These are phyloP conservation scores for Nematodospora anomalae DNA, from an alignment of 1,139 yeast genomes.

Conservation along the genomic window DNA sequence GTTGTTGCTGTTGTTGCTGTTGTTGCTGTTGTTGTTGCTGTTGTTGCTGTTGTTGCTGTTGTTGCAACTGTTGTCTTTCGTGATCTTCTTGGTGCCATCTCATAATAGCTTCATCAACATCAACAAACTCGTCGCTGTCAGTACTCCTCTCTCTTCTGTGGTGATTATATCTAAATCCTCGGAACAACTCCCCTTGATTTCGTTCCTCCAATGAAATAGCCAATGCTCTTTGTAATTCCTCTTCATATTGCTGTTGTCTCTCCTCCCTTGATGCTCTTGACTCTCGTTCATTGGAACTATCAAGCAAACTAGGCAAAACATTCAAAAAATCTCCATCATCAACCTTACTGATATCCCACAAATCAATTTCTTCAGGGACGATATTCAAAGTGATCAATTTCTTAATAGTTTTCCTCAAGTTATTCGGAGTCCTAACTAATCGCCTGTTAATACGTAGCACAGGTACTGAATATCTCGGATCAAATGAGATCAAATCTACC, in stretches of 20 bases:
- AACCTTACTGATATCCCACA: slow-evolving; percentile 39
- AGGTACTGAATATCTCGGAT: slow-evolving; percentile 38
- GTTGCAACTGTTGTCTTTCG: background rate
- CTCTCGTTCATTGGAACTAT: slow-evolving; percentile 7
- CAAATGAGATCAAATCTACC: slow-evolving; percentile 42
- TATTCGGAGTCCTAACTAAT: slow-evolving; percentile 28
- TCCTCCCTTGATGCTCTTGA: slow-evolving; percentile 7
- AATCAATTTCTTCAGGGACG: slow-evolving; percentile 34
- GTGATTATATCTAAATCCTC: slow-evolving; percentile 14
- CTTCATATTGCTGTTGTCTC: slow-evolving; percentile 7
- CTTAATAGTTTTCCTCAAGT: slow-evolving; percentile 26
- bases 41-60: slow-evolving; percentile 5
- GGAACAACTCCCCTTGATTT: slow-evolving; percentile 9
- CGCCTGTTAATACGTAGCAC: slow-evolving; percentile 37
- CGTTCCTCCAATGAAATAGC: slow-evolving; percentile 14
- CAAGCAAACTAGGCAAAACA: slow-evolving; percentile 32
- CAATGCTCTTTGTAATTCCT: slow-evolving; percentile 12
- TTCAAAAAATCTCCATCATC: slow-evolving; percentile 39
- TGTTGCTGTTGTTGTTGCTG: slow-evolving; percentile 3
- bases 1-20: slow-evolving; percentile 3
- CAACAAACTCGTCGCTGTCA: slow-evolving; percentile 11
- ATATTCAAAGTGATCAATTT: slow-evolving; percentile 29
- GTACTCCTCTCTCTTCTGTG: slow-evolving; percentile 3
- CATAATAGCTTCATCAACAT: slow-evolving; percentile 14
- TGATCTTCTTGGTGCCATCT: background rate